Conservation (phyloP, 2,329 filamentous ascomycete genomes). For the Aspergillus jensenii region DNA sequence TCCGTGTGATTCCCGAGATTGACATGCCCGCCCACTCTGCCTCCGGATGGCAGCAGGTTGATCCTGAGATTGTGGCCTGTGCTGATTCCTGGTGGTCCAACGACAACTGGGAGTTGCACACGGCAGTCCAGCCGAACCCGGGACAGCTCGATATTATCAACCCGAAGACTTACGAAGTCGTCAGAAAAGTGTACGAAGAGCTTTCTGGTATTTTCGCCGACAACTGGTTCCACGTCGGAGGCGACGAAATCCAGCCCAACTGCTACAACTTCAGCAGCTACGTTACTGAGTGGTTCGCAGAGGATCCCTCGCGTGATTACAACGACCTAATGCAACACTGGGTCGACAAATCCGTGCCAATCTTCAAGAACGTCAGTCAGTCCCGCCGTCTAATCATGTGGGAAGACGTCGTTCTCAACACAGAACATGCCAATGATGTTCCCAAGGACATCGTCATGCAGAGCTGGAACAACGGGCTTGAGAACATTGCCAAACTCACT, state of each 20-base stretch:
- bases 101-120: conserved; percentile 55
- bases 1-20: conserved; percentile 62
- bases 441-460: conserved; percentile 55
- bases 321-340: conserved; percentile 56
- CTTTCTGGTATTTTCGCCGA: conserved; percentile 53
- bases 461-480: conserved; percentile 55
- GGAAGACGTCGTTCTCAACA: conserved; percentile 53
- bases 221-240: conserved; percentile 57
- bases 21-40: conserved; percentile 62
- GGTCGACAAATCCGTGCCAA: conserved; percentile 53
- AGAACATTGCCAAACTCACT: conserved; percentile 54
- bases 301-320: conserved; percentile 51
- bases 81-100: conserved; percentile 62
- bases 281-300: conserved; percentile 52
- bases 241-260: conserved; percentile 54
- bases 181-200: conserved; percentile 56
- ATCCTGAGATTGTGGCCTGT: conserved; percentile 58
- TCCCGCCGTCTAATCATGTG: conserved; percentile 58
- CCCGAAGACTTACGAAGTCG: conserved; percentile 56
- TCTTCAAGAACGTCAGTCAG: conserved; percentile 44
- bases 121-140: conserved; percentile 57
- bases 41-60: conserved; percentile 57
- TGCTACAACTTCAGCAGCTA: conserved; percentile 59
- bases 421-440: conserved; percentile 47
- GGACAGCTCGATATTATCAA: conserved; percentile 58